Evolutionary conservation across 2,329 filamentous ascomycete species (phyloP), one percentile per base, ranked within the genome.

Genomic region (Pseudopyrenochaeta lycopersici): DNA sequence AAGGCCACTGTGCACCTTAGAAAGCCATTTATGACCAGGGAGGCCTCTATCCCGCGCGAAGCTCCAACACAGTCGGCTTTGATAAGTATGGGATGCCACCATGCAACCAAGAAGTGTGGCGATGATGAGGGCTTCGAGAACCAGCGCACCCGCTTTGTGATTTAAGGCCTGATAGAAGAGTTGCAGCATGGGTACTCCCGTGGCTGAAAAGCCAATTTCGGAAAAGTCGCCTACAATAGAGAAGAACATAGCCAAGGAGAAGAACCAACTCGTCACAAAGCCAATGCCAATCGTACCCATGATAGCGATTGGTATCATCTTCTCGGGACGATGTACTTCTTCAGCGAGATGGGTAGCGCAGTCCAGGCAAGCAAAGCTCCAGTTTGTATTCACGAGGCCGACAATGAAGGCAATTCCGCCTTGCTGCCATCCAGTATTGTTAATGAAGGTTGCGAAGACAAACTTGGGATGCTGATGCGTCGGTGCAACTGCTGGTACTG

Each of bases 381-480:
- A 83, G 60, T 82, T 82, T 15, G 78, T 77, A 58, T 81, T 82
- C 52, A 83, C 78, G 5, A 83, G 72, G 27, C 82, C 82, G 45
- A 82, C 78, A 39, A 84, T 78, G 68, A 83, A 83, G 17, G 80
- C 80, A 39, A 84, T 78, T 18, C 80, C 80, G 53, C 75, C 73
- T 39, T 75, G 67, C 9, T 62, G 51, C 81, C 79, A 83, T 18
- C 79, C 81, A 0, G 80, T 82, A 54, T 78, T 78, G 67, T 83
- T 84, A 70, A 80, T 78, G 60, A 83, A 83, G 33, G 76, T 81
- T 1, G 78, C 77, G 60, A 83, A 84, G 57, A 84, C 82, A 64
- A 83, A 83, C 18, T 76, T 71, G 47, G 79, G 77, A 31, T 75
- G 69, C 48, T 81, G 75, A 55, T 81, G 77, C 1, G 74, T 76